Evolutionary conservation across 257 asterid species (phyloP), one percentile per base, ranked within the genome.

Genomic region (Lantana camara): DNA sequence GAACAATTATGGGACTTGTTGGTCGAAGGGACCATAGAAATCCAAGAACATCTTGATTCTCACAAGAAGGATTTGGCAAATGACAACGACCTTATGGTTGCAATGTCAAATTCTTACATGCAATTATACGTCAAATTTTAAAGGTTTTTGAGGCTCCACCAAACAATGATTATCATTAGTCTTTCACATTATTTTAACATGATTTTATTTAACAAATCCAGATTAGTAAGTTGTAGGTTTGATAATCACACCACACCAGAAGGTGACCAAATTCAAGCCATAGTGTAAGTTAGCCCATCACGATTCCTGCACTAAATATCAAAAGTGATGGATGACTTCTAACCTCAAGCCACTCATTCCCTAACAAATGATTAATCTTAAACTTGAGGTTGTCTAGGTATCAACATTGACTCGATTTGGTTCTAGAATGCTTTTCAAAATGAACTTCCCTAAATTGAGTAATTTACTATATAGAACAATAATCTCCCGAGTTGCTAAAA

Each of bases 81-180:
- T 38, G 70, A 72, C 91, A 88, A 82, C 91, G 65, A 82, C 95
- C 78, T 61, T 79, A 10, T 79, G 67, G 91, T 75, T 88, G 81
- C 38, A 42, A 19, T 61, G 86, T 88, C 95, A 78, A 77, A 57
- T 63, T 81, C 70, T 19, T 46, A 32, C 66, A 68, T 68, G 77
- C 77, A 74, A 10, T 56, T 21, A 52, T n/a, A 22, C 23, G 21
- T 65, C 52, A 53, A 23, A 38, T 16, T 19, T 45, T 19, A 38
- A 45, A 45, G 8, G n/a, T n/a, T 21, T 4, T 13, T 40, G 48
- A 73, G 56, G 38, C 30, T 50, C 45, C 42, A 64, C 69, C 60
- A 72, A 34, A 55, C 46, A 38, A 27, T 57, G 47, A 55, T 54
- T 27, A 37, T 42, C 51, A 15, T 22, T 22, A 8, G 12, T 57